Conservation (phyloP, 2,329 filamentous ascomycete species). For the Xylaria sp. region DNA sequence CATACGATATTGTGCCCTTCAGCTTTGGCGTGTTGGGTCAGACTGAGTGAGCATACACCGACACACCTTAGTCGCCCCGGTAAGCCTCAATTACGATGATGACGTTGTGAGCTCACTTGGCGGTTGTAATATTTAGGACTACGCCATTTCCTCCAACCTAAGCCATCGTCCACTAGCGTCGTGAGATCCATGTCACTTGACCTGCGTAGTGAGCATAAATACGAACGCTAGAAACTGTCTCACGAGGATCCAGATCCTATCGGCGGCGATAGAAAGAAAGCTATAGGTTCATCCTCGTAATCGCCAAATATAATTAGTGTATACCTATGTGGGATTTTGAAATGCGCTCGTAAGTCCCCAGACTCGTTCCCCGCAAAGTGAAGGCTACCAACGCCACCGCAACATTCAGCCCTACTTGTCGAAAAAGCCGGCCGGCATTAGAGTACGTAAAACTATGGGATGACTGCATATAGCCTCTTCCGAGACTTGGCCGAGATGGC, state of each 20-base stretch:
- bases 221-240: conserved; percentile 19
- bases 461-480: conserved; percentile 15
- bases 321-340: conserved; percentile 18
- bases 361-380: conserved; percentile 18
- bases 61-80: conserved; percentile 7
- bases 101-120: conserved; percentile 1
- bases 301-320: conserved; percentile 6
- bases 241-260: conserved; percentile 1
- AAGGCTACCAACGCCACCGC: background rate
- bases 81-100: conserved; percentile 18
- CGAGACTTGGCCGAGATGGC: conserved; percentile 11
- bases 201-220: conserved; percentile 16
- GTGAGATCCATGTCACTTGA: conserved; percentile 25
- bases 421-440: conserved; percentile 12
- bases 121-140: conserved; percentile 22
- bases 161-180: conserved; percentile 26
- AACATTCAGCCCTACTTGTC: conserved; percentile 16
- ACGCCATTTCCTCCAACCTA: background rate
- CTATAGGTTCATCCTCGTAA: background rate
- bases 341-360: conserved; percentile 7
- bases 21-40: conserved; percentile 14
- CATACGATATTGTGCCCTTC: background rate
- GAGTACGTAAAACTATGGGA: conserved; percentile 28
- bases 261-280: background rate
- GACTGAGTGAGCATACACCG: conserved; percentile 18